Evolutionary conservation across 352 stramenopile genomes (phyloP), one percentile per base, ranked within the genome.

Genomic region (Globisporangium abappressorium): DNA sequence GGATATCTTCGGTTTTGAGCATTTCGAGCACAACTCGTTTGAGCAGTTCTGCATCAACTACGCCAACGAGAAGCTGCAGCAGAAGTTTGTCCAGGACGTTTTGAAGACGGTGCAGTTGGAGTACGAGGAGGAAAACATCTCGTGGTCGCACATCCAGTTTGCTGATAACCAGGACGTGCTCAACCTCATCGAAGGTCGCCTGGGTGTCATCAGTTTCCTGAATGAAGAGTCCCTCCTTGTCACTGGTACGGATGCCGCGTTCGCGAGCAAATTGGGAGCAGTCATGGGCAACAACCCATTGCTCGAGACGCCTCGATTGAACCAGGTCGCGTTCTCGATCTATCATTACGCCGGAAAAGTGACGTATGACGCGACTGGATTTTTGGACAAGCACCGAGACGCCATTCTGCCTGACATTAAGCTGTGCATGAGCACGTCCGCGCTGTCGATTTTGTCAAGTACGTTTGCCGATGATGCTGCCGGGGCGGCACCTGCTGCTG

Each of bases 1-100:
- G 91, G 97, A 99, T 91, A 99, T 99, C 70, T 99, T 99, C 72
- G 97, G 97, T 51, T 99, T 99, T 73, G 97, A 99, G 80, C 97
- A 97, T 72, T 99, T 99, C 80, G 96, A 97, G 68, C 87, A 95
- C 77, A 97, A 97, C 78, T 96, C 90, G 49, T 98, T 98, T 71
- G 93, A 98, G 72, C 95, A 99, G 76, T 95, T 98, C 57, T 98
- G 93, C 67, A 98, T 98, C 86, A 98, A 98, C 75, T 98, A 96
- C 55, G 92, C 93, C 57, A 98, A 98, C 76, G 93, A 98, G 68
- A 98, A 97, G 74, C 80, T 98, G 57, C 93, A 98, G 75, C 87
- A 94, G 65, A 83, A 96, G 72, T 97, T 97, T 70, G 96, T 89
- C 5, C 84, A 94, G 69, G 87, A 96, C 62, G 92, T 94, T 41